A percentile compares a stretch with the other conserved stretches of the same genome.
Evolutionary conservation across 169 alveolate genomes (phyloP).

Genomic region (Eimeria sp.): DNA sequence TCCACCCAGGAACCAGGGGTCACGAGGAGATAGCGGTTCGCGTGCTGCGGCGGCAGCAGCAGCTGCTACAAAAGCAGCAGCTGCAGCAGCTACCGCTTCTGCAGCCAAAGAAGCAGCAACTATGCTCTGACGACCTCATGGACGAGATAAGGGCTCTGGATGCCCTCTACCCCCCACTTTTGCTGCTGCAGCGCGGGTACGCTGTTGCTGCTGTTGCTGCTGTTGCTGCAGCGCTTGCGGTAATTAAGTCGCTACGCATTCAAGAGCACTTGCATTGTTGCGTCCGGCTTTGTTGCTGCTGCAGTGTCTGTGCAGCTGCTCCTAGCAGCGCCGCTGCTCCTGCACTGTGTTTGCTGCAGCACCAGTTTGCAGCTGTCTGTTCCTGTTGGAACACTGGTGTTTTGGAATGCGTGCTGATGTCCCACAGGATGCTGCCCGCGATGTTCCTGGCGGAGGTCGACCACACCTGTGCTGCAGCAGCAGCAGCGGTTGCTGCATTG

Average conservation of each 20-base stretch:
- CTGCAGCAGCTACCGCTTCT: background rate
- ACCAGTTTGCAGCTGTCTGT: background rate
- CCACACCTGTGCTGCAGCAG: constrained; percentile 54
- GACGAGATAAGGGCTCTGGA: constrained; percentile 61
- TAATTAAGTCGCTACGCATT: background rate
- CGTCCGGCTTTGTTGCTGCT: background rate
- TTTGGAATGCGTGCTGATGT: background rate
- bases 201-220: constrained; percentile 27
- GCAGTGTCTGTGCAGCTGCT: background rate
- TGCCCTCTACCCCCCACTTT: constrained; percentile 42
- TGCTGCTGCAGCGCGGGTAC: constrained; percentile 73
- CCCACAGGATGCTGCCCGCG: constrained; percentile 17
- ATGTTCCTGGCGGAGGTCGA: constrained; percentile 43
- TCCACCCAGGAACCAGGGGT: constrained; percentile 24
- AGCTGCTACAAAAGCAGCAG: constrained; percentile 20
- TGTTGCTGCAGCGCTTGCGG: background rate
- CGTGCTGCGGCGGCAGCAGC: constrained; percentile 71
- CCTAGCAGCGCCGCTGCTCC: background rate
- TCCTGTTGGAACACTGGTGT: background rate
- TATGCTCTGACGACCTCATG: constrained; percentile 56
- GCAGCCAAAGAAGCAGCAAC: constrained; percentile 27
- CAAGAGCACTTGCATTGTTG: background rate
- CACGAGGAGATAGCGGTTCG: constrained; percentile 48
- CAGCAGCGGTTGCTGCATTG: constrained; percentile 34
- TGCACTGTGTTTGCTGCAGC: background rate